phyloP scores from a whole-genome alignment of 257 asterid genomes.

The Plantago ovata region DNA sequence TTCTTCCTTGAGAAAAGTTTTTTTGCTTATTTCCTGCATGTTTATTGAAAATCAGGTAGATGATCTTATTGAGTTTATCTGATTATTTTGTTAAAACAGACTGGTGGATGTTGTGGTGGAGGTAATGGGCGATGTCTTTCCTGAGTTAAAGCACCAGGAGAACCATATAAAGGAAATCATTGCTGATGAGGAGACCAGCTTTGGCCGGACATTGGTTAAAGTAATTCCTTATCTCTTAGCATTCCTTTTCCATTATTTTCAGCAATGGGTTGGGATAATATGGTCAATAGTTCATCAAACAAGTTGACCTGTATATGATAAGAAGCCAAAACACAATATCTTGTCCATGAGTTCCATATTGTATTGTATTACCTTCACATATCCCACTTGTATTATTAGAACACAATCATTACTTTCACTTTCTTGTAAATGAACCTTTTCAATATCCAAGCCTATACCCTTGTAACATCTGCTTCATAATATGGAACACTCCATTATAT shows the following conservation, averaged over 20 bases:
- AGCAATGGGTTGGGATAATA: background rate
- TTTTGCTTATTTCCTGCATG: conserved; percentile 7
- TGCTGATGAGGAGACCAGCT: conserved; percentile 90
- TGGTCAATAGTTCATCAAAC: no score
- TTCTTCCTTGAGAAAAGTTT: background rate
- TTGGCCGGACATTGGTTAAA: conserved; percentile 83
- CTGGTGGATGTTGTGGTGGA: conserved; percentile 78
- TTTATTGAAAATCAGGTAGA: conserved; percentile 2
- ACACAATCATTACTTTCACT: no score
- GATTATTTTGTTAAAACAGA: conserved; percentile 37
- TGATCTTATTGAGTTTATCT: conserved; percentile 9
- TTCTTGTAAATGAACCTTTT: no score
- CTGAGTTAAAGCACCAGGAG: conserved; percentile 75
- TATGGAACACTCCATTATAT: no score
- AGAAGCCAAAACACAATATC: no score
- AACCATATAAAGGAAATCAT: conserved; percentile 58
- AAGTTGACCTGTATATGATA: no score
- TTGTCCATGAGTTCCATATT: no score
- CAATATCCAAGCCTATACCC: no score
- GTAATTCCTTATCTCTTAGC: conserved; percentile 31
- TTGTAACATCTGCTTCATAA: no score
- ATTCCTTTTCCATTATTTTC: background rate
- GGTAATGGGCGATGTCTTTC: conserved; percentile 78
- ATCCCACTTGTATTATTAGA: no score
- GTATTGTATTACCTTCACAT: no score